phyloP scores from a whole-genome alignment of 148 eudicot species.

The Diospyros kaki region DNA sequence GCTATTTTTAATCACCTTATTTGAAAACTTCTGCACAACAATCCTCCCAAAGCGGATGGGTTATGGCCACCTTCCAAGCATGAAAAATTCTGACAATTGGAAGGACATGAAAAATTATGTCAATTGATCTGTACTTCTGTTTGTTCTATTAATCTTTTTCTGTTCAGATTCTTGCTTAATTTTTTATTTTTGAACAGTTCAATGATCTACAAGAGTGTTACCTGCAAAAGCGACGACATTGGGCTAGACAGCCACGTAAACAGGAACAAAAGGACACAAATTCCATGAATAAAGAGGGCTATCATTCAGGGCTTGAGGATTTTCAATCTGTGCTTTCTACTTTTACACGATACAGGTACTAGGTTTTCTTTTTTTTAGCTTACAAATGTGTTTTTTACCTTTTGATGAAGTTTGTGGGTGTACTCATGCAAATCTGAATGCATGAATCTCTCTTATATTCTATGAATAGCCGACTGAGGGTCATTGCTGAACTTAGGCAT shows the following conservation, averaged over 20 bases:
- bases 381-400: background rate
- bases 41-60: background rate
- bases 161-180: background rate
- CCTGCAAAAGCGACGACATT: constrained; percentile 63
- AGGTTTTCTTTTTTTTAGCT: constrained; percentile 23
- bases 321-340: constrained; percentile 72
- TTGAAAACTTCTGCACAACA: background rate
- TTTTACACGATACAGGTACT: constrained; percentile 61
- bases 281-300: constrained; percentile 39
- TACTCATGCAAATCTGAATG: background rate
- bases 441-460: background rate
- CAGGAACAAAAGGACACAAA: constrained; percentile 29
- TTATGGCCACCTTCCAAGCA: background rate
- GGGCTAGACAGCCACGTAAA: constrained; percentile 32
- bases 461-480: constrained; percentile 57
- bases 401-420: background rate
- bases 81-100: background rate
- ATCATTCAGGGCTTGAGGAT: constrained; percentile 64
- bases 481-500: constrained; percentile 76
- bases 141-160: background rate
- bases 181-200: constrained; percentile 38
- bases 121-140: constrained; percentile 9
- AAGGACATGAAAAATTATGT: background rate
- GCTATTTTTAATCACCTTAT: background rate
- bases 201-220: constrained; percentile 85